Evolutionary conservation across 2,329 filamentous ascomycete species (phyloP), one percentile per base, ranked within the genome.

Genomic region (Coniosporium tulheliwenetii): DNA sequence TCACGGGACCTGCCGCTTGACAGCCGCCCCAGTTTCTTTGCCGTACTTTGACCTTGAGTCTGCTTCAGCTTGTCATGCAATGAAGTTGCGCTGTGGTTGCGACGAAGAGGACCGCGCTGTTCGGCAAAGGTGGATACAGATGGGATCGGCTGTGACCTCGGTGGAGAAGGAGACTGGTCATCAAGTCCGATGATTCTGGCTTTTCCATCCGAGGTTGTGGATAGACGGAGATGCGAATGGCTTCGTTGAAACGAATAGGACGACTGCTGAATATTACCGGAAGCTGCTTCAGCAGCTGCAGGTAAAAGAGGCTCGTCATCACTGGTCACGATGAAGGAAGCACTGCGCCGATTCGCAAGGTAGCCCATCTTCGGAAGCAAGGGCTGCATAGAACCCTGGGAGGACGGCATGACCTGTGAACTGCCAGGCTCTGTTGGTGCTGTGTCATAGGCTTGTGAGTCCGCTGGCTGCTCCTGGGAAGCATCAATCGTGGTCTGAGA

Each of bases 191-290:
- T 75, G 39, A 95, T 70, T 52, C 89, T 81, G n/a, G 89, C 89
- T 54, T 87, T 89, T 48, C 89, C 89, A 53, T 95, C 85, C 30
- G 87, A 71, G 13, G 85, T 91, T 53, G 91, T 77, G 1, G 84
- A 85, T 26, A 95, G 69, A 38, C 85, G 79, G 43, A 93, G 71
- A 26, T 74, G 71, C 38, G 73, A 73, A 34, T 60, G 55, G 5
- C 52, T 47, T 43, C 58, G 58, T 45, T 58, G 60, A 30, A 62
- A 42, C 2, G 57, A 43, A 31, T 47, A 67, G 51, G 40, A 63
- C 57, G 13, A 64, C 58, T 29, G 70, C 66, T 2, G 67, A n/a
- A 5, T 19, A 33, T 5, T 8, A 33, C 32, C 32, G 5, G 32
- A 12, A 4, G 3, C 14, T 26, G 5, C 30, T 26, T 61, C 56